Evolutionary conservation across 1,284 basidiomycete genomes (phyloP).

Genomic region (Ceratobasidium theobromae): DNA sequence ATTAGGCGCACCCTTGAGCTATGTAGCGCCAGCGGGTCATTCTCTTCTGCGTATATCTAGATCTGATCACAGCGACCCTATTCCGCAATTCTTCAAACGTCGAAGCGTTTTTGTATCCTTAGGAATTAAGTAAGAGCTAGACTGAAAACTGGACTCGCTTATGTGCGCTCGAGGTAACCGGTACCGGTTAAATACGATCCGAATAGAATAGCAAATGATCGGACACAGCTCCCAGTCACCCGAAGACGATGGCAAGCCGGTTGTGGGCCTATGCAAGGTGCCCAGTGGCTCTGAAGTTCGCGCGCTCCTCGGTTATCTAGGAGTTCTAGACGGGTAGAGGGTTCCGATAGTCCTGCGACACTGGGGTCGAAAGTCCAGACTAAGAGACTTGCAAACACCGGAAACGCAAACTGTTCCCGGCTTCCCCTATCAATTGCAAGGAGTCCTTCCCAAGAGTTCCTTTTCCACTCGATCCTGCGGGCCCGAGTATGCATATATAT

Average conservation of each 20-base stretch:
- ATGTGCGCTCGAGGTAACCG: conserved; percentile 67
- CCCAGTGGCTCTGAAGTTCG: conserved; percentile 7
- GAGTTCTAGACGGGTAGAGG: conserved; percentile 10
- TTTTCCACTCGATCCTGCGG: too few relatives aligned
- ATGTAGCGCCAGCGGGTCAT: conserved; percentile 72
- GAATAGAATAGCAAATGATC: conserved; percentile 70
- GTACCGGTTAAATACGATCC: conserved; percentile 77
- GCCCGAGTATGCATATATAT: too few relatives aligned
- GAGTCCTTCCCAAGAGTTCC: too few relatives aligned
- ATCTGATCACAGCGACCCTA: too few relatives aligned
- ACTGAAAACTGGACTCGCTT: conserved; percentile 67
- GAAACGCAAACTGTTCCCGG: too few relatives aligned
- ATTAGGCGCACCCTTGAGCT: conserved; percentile 67
- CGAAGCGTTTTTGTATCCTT: conserved; percentile 50
- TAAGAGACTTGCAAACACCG: too few relatives aligned
- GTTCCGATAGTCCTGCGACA: too few relatives aligned
- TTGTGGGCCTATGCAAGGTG: conserved; percentile 9
- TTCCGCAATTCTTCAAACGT: conserved; percentile 78
- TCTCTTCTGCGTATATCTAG: conserved; percentile 68
- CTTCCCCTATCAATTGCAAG: too few relatives aligned
- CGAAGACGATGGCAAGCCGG: conserved; percentile 50
- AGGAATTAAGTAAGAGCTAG: conserved; percentile 33
- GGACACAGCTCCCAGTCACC: conserved; percentile 73
- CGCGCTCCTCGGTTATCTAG: neutral
- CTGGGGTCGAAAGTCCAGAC: too few relatives aligned